Percentiles rank a stretch among this genome's conserved stretches.
These are phyloP conservation scores for Triangularia verruculosa DNA, from an alignment of 2,329 filamentous ascomycete genomes.

Conservation along the genomic window DNA sequence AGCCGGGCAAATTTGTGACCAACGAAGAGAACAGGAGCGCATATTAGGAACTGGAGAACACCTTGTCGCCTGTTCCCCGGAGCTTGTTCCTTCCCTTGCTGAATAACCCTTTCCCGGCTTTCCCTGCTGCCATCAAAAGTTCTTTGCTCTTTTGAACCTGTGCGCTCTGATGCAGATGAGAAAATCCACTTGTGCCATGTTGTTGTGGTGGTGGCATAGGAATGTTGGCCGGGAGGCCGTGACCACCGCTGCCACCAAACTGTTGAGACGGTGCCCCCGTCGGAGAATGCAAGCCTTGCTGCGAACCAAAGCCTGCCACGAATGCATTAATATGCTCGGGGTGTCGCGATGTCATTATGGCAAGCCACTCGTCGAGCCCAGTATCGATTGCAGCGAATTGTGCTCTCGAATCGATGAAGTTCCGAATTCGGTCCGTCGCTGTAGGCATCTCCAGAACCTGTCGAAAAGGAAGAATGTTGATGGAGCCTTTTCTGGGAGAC, in stretches of 20 bases:
- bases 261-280: slow-evolving; percentile 16
- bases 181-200: slow-evolving; percentile 45
- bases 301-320: slow-evolving; percentile 27
- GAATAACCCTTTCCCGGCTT: slow-evolving; percentile 85
- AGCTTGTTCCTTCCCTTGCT: slow-evolving; percentile 89
- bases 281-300: slow-evolving; percentile 24
- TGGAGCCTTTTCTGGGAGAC: slow-evolving; percentile 11
- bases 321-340: slow-evolving; percentile 47
- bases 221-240: slow-evolving; percentile 29
- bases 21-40: not conserved
- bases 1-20: not conserved
- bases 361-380: slow-evolving; percentile 63
- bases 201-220: slow-evolving; percentile 39
- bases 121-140: slow-evolving; percentile 79
- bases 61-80: slow-evolving; percentile 73
- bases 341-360: slow-evolving; percentile 42
- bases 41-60: slow-evolving; percentile 63
- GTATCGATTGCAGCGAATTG: slow-evolving; percentile 71
- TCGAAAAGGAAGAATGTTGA: slow-evolving; percentile 59
- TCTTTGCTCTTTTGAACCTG: slow-evolving; percentile 84
- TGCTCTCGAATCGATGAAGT: slow-evolving; percentile 68
- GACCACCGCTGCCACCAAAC: slow-evolving; percentile 14
- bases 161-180: slow-evolving; percentile 51
- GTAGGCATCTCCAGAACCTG: slow-evolving; percentile 72
- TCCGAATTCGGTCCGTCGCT: slow-evolving; percentile 65